Percentiles rank a stretch among this genome's conserved stretches.
These are phyloP conservation scores for Eucalyptus urophylla DNA, from an alignment of 345 rosid species.

Conservation along the genomic window DNA sequence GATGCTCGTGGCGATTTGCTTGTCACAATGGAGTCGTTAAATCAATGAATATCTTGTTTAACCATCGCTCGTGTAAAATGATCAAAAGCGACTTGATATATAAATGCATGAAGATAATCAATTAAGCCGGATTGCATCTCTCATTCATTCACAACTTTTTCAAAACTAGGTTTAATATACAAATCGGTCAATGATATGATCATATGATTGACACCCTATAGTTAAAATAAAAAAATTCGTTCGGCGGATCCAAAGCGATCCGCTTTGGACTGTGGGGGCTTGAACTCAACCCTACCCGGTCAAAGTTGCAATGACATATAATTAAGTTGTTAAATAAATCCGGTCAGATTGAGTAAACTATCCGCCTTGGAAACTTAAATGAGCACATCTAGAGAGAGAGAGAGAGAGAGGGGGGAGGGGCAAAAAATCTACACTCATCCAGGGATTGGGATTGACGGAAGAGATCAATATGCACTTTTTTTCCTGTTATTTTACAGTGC, in stretches of 20 bases:
- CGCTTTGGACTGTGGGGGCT: neutral
- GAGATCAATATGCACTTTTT: neutral
- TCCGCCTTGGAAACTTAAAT: neutral
- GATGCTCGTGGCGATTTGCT: neutral
- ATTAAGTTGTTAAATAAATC: neutral
- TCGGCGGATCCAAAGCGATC: constrained; percentile 16
- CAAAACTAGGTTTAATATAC: neutral
- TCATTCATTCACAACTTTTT: neutral
- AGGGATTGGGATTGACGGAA: neutral
- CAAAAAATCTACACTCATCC: neutral
- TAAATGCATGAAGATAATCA: neutral
- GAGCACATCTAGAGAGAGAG: neutral
- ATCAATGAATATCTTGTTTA: neutral
- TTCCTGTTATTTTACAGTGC: neutral
- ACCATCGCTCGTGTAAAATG: neutral
- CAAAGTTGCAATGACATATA: constrained; percentile 1
- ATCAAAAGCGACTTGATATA: neutral
- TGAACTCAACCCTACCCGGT: constrained; percentile 1
- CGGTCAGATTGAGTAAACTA: neutral
- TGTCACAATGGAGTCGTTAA: neutral
- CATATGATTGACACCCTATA: constrained; percentile 23
- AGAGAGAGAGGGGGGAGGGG: neutral
- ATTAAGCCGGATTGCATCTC: neutral
- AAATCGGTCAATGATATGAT: constrained; percentile 30
- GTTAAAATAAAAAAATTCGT: neutral